Conservation (phyloP, 305 asterid genomes). For the Stenogyne calaminthoides region DNA sequence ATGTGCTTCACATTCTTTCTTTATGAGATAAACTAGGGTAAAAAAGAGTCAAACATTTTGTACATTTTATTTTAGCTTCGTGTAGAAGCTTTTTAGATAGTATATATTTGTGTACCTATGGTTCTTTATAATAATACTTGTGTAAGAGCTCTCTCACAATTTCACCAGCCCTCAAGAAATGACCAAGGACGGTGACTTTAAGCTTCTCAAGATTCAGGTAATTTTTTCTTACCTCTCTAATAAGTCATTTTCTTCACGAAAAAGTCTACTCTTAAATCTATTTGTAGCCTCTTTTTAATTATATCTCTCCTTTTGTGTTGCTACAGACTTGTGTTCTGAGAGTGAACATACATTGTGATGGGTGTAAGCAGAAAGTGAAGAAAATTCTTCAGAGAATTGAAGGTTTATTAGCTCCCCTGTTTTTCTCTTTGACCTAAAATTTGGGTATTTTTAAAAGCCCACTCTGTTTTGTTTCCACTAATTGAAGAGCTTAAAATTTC, state of each 20-base stretch:
- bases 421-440: not conserved
- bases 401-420: conserved; percentile 41
- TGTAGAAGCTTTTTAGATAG: not conserved
- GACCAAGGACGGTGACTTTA: conserved; percentile 81
- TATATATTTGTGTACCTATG: not conserved
- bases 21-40: conserved; percentile 12
- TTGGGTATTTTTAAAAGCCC: too few relatives aligned
- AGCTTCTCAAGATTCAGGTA: conserved; percentile 95
- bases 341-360: conserved; percentile 88
- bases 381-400: conserved; percentile 80
- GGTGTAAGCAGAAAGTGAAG: conserved; percentile 84
- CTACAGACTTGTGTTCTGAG: conserved; percentile 71
- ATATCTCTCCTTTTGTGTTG: not conserved
- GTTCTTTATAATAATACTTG: not conserved
- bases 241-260: not conserved
- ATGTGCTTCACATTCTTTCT: conserved; percentile 14
- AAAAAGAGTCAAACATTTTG: conserved; percentile 28
- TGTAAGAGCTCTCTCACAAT: conserved; percentile 39
- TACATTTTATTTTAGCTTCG: not conserved
- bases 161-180: conserved; percentile 42
- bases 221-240: not conserved
- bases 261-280: not conserved
- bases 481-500: not conserved
- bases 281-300: too few relatives aligned
- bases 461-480: too few relatives aligned